A percentile compares a stretch with the other conserved stretches of the same genome.
phyloP scores from a whole-genome alignment of 352 stramenopile genomes.

The Phytophthora sojae region DNA sequence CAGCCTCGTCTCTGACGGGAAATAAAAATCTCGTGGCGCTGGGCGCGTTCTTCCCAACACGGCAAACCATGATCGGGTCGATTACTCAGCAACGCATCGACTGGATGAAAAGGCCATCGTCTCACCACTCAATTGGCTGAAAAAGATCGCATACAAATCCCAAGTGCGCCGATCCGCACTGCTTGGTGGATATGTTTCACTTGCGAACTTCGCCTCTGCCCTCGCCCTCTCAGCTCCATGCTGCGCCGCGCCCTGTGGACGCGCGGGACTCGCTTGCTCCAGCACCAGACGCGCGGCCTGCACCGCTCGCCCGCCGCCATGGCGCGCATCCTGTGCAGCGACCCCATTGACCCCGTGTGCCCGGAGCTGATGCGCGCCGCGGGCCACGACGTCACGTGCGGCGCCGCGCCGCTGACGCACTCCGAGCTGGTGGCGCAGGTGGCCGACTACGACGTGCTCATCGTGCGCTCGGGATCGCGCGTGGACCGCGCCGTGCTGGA shows the following conservation, averaged over 20 bases:
- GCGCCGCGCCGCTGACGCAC: constrained; percentile 51
- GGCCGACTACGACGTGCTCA: constrained; percentile 87
- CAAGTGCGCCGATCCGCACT: neutral
- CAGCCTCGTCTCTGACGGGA: neutral
- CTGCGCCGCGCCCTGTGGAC: constrained; percentile 57
- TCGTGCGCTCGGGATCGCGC: constrained; percentile 88
- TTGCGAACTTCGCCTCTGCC: constrained; percentile 16
- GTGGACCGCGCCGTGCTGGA: constrained; percentile 81
- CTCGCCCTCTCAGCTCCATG: constrained; percentile 38
- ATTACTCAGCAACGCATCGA: neutral
- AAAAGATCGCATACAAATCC: neutral
- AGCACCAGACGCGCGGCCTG: constrained; percentile 43
- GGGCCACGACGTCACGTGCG: constrained; percentile 85
- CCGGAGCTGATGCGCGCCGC: constrained; percentile 81
- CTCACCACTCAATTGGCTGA: neutral
- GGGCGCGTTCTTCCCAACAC: neutral
- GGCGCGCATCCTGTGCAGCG: constrained; percentile 88
- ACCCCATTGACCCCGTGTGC: constrained; percentile 87
- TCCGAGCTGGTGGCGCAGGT: constrained; percentile 77
- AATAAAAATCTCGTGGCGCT: neutral
- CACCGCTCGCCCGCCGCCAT: constrained; percentile 56
- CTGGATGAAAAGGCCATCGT: neutral
- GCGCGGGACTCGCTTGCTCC: constrained; percentile 45
- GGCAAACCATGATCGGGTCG: neutral
- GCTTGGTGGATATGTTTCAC: neutral